Evolutionary conservation across 2,329 filamentous ascomycete genomes (phyloP).

Genomic region (Tolypocladium ovalisporum): DNA sequence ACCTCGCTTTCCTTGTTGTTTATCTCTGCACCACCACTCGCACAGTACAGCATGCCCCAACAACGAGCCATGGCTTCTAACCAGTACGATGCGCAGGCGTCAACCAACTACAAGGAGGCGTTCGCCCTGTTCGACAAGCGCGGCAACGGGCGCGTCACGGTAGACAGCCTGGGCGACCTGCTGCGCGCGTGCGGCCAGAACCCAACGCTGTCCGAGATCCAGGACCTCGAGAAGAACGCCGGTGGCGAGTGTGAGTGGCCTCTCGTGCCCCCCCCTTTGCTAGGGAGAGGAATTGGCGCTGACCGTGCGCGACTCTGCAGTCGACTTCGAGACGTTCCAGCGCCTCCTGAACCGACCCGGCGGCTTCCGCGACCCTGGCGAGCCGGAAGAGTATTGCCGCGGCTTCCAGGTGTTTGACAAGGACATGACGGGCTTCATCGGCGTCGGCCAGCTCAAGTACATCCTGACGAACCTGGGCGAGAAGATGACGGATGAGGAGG

Average conservation of each 20-base stretch:
- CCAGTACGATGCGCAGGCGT: constrained; percentile 48
- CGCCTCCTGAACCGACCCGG: constrained; percentile 95
- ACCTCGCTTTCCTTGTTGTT: neutral
- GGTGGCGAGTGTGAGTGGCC: constrained; percentile 78
- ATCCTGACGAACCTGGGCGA: constrained; percentile 95
- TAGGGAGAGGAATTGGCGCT: neutral
- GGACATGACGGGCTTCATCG: constrained; percentile 96
- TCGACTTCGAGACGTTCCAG: constrained; percentile 96
- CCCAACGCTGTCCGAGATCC: constrained; percentile 86
- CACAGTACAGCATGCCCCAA: neutral
- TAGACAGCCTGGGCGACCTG: constrained; percentile 83
- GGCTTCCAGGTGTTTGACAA: constrained; percentile 99
- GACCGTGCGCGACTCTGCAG: constrained; percentile 31
- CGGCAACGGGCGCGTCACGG: constrained; percentile 81
- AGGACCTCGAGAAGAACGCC: constrained; percentile 81
- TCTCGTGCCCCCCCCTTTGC: neutral
- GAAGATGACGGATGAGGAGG: constrained; percentile 99
- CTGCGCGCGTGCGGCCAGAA: constrained; percentile 97
- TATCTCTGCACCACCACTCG: neutral
- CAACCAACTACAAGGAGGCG: constrained; percentile 99
- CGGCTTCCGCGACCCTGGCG: constrained; percentile 95
- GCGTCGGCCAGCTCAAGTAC: constrained; percentile 94
- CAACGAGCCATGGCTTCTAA: constrained; percentile 36
- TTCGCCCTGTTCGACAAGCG: constrained; percentile 99
- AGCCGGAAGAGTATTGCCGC: constrained; percentile 95